These are phyloP conservation scores for Calonectria ilicicola DNA, from an alignment of 2,329 filamentous ascomycete genomes.

Conservation along the genomic window DNA sequence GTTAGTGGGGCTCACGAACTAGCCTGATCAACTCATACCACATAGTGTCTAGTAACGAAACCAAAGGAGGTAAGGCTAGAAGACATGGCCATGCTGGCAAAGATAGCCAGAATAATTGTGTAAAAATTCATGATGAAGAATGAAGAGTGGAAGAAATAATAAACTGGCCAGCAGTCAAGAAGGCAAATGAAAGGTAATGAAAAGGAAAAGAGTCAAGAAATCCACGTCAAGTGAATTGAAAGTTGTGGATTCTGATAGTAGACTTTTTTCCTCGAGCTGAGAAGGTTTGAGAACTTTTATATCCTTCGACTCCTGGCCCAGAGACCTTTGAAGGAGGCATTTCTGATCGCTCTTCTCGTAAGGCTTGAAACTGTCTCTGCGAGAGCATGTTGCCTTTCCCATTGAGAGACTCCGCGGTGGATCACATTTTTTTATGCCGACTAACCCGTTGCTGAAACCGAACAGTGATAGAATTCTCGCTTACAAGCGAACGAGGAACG, in stretches of 20 bases:
- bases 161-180: conserved; percentile 21
- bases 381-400: neutral
- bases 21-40: neutral
- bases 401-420: neutral
- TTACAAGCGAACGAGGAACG: neutral
- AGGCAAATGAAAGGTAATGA: neutral
- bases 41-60: neutral
- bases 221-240: neutral
- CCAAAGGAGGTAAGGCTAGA: neutral
- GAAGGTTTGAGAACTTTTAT: conserved; percentile 21
- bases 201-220: neutral
- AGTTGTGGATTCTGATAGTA: neutral
- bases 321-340: neutral
- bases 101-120: neutral
- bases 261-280: neutral
- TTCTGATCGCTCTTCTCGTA: neutral
- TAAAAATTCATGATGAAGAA: conserved; percentile 1
- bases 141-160: neutral
- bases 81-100: neutral
- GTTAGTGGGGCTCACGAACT: neutral
- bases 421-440: neutral
- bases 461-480: neutral
- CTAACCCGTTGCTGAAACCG: conserved; percentile 6
- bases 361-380: neutral
- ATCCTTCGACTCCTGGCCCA: neutral